A percentile compares a stretch with the other conserved stretches of the same genome.
These are phyloP conservation scores for Hevea brasiliensis DNA, from an alignment of 345 rosid species.

Conservation along the genomic window DNA sequence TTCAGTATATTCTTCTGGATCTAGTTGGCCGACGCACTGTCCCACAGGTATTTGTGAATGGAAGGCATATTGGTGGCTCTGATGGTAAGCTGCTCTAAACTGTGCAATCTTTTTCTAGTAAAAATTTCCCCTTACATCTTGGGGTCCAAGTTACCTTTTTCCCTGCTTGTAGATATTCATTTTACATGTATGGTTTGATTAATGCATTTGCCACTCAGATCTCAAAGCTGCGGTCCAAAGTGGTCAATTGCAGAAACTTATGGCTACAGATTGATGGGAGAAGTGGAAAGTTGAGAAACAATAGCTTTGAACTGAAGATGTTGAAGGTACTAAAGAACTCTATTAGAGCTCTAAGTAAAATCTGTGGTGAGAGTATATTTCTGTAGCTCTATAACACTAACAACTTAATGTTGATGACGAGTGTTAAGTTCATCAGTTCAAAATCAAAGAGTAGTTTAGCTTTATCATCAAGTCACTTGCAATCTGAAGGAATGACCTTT, in stretches of 20 bases:
- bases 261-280: constrained; percentile 28
- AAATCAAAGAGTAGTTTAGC: background rate
- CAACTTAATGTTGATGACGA: background rate
- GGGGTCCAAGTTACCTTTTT: background rate
- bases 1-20: constrained; percentile 33
- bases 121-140: background rate
- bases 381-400: background rate
- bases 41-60: constrained; percentile 34
- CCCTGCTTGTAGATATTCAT: background rate
- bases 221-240: constrained; percentile 41
- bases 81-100: constrained; percentile 23
- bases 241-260: constrained; percentile 55
- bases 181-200: constrained; percentile 8
- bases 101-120: background rate
- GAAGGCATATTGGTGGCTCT: constrained; percentile 37
- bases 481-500: background rate
- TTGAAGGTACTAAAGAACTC: background rate
- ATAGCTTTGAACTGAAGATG: constrained; percentile 1
- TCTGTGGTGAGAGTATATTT: background rate
- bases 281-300: background rate
- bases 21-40: constrained; percentile 29
- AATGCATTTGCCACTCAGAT: constrained; percentile 40
- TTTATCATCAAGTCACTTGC: background rate
- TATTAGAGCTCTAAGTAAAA: background rate
- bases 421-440: background rate